phyloP scores from a whole-genome alignment of 1,139 yeast genomes.

The Taiozyma onychis region DNA sequence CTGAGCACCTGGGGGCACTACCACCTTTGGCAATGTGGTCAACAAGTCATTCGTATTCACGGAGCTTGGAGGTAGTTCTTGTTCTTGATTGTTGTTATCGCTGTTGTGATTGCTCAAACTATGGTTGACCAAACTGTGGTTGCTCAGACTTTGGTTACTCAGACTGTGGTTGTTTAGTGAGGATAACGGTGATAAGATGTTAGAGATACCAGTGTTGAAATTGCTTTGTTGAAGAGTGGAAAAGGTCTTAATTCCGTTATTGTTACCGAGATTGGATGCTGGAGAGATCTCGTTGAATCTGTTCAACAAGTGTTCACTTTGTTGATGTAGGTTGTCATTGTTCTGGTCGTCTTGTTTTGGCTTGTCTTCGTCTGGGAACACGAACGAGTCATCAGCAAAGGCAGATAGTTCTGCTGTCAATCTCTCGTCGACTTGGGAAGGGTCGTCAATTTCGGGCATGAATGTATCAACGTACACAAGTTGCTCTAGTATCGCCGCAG shows the following conservation, averaged over 20 bases:
- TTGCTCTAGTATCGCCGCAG: conserved; percentile 67
- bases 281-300: conserved; percentile 8
- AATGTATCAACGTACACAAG: conserved; percentile 72
- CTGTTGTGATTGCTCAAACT: background rate
- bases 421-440: conserved; percentile 55
- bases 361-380: conserved; percentile 76
- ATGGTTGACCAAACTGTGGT: conserved; percentile 1
- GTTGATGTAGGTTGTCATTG: conserved; percentile 4
- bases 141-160: background rate
- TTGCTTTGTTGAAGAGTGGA: conserved; percentile 8
- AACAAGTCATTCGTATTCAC: conserved; percentile 18
- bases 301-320: conserved; percentile 5
- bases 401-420: conserved; percentile 70
- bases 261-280: background rate
- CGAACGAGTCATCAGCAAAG: conserved; percentile 72
- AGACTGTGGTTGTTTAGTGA: conserved; percentile 3
- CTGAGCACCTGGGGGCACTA: conserved; percentile 70
- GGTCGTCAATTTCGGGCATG: conserved; percentile 42
- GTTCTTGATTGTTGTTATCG: background rate
- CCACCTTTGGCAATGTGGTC: conserved; percentile 47
- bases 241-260: conserved; percentile 5
- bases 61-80: background rate
- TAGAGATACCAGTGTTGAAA: conserved; percentile 8
- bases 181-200: conserved; percentile 8
- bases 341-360: conserved; percentile 27